phyloP scores from a whole-genome alignment of 352 stramenopile species.

The Thraustochytrium sp. region DNA sequence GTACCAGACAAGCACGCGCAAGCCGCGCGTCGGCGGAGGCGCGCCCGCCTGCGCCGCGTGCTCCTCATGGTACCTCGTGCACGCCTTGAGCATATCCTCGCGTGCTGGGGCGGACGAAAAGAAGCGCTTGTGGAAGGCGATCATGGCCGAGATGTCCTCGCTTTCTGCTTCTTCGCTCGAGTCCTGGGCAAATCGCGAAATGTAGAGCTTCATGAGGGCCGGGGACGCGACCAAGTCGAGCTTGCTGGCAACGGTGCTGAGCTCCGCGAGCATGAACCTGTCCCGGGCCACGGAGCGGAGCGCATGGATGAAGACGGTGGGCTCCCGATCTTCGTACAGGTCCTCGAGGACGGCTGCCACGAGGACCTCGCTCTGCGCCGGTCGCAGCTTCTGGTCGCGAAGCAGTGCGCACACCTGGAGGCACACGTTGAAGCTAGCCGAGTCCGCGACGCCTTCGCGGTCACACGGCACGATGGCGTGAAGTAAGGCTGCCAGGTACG shows the following conservation, averaged over 20 bases:
- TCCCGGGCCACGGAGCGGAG: slow-evolving; percentile 1
- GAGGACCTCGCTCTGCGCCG: neutral
- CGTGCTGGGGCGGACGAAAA: neutral
- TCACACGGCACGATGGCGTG: neutral
- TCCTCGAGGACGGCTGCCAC: neutral
- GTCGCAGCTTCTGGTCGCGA: neutral
- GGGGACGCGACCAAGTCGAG: neutral
- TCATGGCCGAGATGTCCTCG: neutral
- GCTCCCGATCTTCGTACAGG: neutral
- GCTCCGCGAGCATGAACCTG: slow-evolving; percentile 10
- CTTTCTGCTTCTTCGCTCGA: neutral
- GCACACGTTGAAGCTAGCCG: slow-evolving; percentile 36
- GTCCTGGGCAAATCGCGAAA: neutral
- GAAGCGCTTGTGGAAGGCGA: neutral
- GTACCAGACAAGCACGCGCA: slow-evolving; percentile 3
- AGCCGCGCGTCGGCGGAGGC: no score
- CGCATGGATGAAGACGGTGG: neutral
- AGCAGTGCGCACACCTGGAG: slow-evolving; percentile 7
- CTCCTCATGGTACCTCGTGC: neutral
- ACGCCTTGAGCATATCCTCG: neutral
- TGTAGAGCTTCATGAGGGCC: neutral
- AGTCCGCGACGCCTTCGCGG: neutral
- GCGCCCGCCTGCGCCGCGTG: no score
- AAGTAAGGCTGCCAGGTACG: no score
- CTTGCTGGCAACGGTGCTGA: neutral